phyloP scores from a whole-genome alignment of 352 stramenopile species.

The Pythium brachiatum region DNA sequence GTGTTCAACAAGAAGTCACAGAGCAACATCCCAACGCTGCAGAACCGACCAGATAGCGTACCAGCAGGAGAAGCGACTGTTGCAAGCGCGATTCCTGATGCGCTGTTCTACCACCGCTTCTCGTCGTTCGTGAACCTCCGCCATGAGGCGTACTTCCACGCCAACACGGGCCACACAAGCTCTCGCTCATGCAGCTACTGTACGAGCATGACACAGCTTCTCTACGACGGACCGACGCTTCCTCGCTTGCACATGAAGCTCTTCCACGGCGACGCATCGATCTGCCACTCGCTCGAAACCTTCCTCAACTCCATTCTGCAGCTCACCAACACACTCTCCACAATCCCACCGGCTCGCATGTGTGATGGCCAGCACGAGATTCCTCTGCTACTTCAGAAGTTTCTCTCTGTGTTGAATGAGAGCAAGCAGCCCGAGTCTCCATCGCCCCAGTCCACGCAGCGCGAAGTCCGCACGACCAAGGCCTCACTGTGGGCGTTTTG shows the following conservation, averaged over 20 bases:
- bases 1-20: constrained; percentile 38
- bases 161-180: constrained; percentile 5
- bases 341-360: not conserved
- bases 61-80: not conserved
- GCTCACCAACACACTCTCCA: not conserved
- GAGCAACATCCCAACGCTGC: constrained; percentile 24
- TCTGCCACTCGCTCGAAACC: constrained; percentile 8
- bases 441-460: not conserved
- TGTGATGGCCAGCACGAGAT: constrained; percentile 19
- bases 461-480: not conserved
- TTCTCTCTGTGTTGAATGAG: not conserved
- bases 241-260: constrained; percentile 12
- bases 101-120: constrained; percentile 7
- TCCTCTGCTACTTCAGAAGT: constrained; percentile 10
- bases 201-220: not conserved
- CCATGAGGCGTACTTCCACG: constrained; percentile 22
- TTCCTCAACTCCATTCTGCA: constrained; percentile 13
- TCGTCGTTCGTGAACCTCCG: constrained; percentile 18
- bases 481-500: not conserved
- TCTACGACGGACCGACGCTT: constrained; percentile 11
- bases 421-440: not conserved
- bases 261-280: constrained; percentile 1
- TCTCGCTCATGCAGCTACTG: constrained; percentile 10
- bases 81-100: not conserved
- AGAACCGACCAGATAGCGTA: not conserved